Percentiles rank a stretch among this genome's conserved stretches.
Evolutionary conservation across 2,329 filamentous ascomycete species (phyloP).

Genomic region (Exserohilum rostratum): DNA sequence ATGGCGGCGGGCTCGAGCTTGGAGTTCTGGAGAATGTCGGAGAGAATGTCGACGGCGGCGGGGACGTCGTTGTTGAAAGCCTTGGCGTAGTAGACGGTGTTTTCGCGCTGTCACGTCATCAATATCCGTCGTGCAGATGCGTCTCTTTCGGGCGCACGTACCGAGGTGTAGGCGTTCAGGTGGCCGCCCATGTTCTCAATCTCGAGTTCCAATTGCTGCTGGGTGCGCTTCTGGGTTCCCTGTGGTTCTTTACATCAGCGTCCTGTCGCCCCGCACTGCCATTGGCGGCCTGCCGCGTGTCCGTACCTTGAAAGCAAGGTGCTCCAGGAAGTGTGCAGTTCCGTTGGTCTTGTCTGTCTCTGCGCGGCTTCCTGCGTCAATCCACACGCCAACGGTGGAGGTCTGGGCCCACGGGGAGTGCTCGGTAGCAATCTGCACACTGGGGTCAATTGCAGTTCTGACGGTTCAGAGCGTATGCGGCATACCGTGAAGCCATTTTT

Average conservation of each 20-base stretch:
- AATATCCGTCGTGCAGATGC: constrained; percentile 22
- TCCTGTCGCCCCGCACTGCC: constrained; percentile 11
- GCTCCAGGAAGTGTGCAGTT: constrained; percentile 99
- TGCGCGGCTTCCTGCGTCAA: constrained; percentile 96
- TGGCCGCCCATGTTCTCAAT: constrained; percentile 99
- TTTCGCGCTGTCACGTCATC: constrained; percentile 74
- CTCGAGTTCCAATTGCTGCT: constrained; percentile 98
- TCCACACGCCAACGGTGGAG: constrained; percentile 98
- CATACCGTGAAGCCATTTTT: constrained; percentile 95
- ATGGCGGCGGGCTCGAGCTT: constrained; percentile 93
- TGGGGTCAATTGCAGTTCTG: constrained; percentile 42
- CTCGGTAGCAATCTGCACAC: constrained; percentile 86
- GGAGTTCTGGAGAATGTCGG: constrained; percentile 99
- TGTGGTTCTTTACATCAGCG: constrained; percentile 49
- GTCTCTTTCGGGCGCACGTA: constrained; percentile 55
- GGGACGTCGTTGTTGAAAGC: constrained; percentile 98
- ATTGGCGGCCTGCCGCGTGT: background rate
- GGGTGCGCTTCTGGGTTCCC: constrained; percentile 92
- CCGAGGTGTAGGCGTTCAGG: constrained; percentile 99
- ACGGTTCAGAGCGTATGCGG: constrained; percentile 16
- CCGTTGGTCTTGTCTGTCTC: constrained; percentile 99
- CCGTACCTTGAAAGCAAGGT: constrained; percentile 97
- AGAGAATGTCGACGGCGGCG: constrained; percentile 95
- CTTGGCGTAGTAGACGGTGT: constrained; percentile 99
- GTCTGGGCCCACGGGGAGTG: constrained; percentile 98